phyloP scores from a whole-genome alignment of 305 asterid genomes.

The Fraxinus greggii region DNA sequence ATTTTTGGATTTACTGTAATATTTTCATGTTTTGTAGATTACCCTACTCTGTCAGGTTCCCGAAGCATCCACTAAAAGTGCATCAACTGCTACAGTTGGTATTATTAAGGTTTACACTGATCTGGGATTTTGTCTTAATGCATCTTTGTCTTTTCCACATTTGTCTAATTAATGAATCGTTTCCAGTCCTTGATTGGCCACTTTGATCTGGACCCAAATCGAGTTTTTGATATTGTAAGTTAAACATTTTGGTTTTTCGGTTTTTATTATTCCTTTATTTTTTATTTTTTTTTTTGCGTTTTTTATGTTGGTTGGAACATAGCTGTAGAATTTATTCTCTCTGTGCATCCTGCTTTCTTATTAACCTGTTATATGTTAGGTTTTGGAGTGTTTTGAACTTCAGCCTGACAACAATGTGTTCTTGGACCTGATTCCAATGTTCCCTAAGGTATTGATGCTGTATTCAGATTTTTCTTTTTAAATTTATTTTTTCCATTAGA shows the following conservation, averaged over 20 bases:
- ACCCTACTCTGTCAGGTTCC: conserved; percentile 94
- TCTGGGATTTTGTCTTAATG: conserved; percentile 15
- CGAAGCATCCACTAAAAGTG: conserved; percentile 53
- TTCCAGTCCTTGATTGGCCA: conserved; percentile 98
- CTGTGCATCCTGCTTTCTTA: conserved; percentile 17
- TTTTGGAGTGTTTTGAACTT: conserved; percentile 92
- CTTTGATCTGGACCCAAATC: conserved; percentile 97
- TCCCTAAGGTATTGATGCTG: conserved; percentile 72
- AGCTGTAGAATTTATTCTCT: conserved; percentile 8
- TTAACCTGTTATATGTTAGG: conserved; percentile 44
- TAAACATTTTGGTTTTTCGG: conserved; percentile 12
- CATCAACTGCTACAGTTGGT: conserved; percentile 81
- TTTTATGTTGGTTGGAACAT: conserved; percentile 8
- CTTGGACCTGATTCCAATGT: conserved; percentile 88
- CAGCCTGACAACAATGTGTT: conserved; percentile 78
- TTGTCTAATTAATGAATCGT: conserved; percentile 36
- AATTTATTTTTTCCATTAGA: neutral
- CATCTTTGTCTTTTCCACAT: conserved; percentile 23
- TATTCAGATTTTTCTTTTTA: neutral
- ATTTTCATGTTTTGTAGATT: conserved; percentile 50
- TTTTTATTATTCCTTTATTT: conserved; percentile 4
- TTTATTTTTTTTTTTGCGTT: neutral
- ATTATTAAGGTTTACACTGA: conserved; percentile 68
- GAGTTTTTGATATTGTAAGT: conserved; percentile 97
- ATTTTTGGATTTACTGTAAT: conserved; percentile 16